Conservation (phyloP, 176 grass and related monocot genomes). For the Oryza punctata region DNA sequence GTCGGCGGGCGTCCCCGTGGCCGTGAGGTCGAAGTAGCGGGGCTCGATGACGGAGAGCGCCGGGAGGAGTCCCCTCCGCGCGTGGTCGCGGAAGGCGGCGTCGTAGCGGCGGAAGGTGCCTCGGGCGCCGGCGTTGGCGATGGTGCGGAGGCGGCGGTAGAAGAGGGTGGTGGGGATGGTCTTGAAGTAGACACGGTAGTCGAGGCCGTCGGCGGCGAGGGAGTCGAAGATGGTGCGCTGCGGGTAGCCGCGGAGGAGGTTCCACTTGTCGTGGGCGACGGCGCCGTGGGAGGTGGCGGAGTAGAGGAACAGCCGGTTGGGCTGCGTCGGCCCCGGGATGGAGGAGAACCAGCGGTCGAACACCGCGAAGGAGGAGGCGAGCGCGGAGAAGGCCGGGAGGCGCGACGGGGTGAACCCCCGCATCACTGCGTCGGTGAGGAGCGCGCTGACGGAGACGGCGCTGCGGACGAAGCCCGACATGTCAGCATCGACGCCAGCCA, state of each 20-base stretch:
- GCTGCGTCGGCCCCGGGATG: conserved; percentile 80
- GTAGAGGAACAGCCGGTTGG: conserved; percentile 93
- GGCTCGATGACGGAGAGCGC: conserved; percentile 82
- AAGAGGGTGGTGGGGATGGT: conserved; percentile 84
- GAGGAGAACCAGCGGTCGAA: conserved; percentile 99
- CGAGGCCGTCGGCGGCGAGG: conserved; percentile 54
- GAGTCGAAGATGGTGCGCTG: conserved; percentile 95
- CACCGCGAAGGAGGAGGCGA: conserved; percentile 74
- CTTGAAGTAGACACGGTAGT: conserved; percentile 78
- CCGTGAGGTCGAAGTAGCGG: conserved; percentile 76
- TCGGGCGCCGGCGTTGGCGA: conserved; percentile 49
- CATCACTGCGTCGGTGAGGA: conserved; percentile 68
- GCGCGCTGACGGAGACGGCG: conserved; percentile 60
- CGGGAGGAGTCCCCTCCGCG: conserved; percentile 52
- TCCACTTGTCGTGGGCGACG: conserved; percentile 65
- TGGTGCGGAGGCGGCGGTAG: conserved; percentile 68
- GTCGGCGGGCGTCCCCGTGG: conserved; percentile 62
- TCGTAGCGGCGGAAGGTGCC: conserved; percentile 64
- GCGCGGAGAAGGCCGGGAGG: conserved; percentile 65
- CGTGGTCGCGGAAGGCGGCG: conserved; percentile 52
- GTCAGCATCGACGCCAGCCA: neutral
- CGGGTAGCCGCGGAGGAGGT: conserved; percentile 78
- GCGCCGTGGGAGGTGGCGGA: conserved; percentile 92
- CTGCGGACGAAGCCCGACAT: conserved; percentile 93
- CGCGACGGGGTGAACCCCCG: conserved; percentile 73